These are phyloP conservation scores for Spongospora subterranea DNA, from an alignment of 208 protist genomes.

Conservation along the genomic window DNA sequence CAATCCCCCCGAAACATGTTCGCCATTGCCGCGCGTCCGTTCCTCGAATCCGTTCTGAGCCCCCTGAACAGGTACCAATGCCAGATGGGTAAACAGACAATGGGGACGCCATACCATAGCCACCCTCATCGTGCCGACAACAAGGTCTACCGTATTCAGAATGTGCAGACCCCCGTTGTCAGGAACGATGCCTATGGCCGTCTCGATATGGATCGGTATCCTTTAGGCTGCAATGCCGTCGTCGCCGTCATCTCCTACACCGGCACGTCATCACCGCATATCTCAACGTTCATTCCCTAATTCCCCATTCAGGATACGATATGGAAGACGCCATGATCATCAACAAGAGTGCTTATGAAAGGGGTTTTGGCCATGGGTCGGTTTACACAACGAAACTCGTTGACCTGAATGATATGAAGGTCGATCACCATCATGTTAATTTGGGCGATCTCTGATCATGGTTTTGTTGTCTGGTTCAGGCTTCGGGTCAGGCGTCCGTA, in stretches of 20 bases:
- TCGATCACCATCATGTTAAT: background rate
- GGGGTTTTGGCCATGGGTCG: constrained; percentile 94
- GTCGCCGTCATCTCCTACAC: constrained; percentile 99
- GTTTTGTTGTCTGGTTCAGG: constrained; percentile 41
- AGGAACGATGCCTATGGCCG: constrained; percentile 61
- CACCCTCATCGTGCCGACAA: constrained; percentile 92
- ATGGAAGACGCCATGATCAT: constrained; percentile 99
- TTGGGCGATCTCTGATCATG: background rate
- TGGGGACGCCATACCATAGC: constrained; percentile 92
- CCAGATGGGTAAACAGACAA: constrained; percentile 99
- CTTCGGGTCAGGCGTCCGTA: background rate
- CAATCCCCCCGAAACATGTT: constrained; percentile 99
- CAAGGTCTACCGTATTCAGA: constrained; percentile 96
- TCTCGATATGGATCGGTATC: constrained; percentile 91
- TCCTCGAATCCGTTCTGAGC: background rate
- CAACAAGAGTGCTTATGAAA: constrained; percentile 95
- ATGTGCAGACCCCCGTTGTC: constrained; percentile 94
- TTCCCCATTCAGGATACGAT: constrained; percentile 90
- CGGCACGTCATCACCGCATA: constrained; percentile 81
- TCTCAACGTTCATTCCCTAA: constrained; percentile 85
- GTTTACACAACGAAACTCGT: constrained; percentile 84
- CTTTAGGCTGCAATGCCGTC: constrained; percentile 96
- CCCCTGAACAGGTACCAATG: constrained; percentile 62
- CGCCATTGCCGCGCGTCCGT: constrained; percentile 30
- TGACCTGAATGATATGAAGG: constrained; percentile 70